Evolutionary conservation across 164 flowering plant species (phyloP).

Genomic region (Nymphaea thermarum): DNA sequence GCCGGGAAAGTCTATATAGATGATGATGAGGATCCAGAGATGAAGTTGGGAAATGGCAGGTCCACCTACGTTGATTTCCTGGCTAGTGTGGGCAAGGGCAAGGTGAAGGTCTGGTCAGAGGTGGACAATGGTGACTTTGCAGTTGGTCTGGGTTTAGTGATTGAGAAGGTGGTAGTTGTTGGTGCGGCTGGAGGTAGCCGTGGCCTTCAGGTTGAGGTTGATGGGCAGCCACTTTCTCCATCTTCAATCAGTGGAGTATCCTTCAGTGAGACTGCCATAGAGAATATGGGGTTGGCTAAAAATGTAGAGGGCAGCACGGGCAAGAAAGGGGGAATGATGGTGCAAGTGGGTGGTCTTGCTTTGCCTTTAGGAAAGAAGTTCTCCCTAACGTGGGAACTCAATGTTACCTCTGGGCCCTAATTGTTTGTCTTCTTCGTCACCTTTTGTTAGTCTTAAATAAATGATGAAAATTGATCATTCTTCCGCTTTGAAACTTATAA

Average conservation of each 20-base stretch:
- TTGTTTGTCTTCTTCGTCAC: neutral
- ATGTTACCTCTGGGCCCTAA: neutral
- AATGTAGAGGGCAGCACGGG: neutral
- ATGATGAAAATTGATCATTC: too few relatives aligned
- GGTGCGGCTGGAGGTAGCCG: neutral
- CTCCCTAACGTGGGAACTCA: neutral
- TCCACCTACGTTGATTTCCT: neutral
- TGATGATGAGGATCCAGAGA: slow-evolving; percentile 2
- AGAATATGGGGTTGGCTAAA: neutral
- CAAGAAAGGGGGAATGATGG: neutral
- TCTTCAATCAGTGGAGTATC: neutral
- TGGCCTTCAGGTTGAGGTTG: neutral
- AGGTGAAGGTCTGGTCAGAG: slow-evolving; percentile 2
- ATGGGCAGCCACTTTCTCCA: neutral
- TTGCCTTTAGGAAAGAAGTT: slow-evolving; percentile 4
- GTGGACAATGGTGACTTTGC: neutral
- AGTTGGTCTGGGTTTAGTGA: neutral
- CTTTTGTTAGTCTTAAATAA: too few relatives aligned
- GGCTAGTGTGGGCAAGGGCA: neutral
- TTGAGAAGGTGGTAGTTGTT: neutral
- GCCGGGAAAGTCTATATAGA: neutral
- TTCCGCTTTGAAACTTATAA: too few relatives aligned
- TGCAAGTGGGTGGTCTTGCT: neutral
- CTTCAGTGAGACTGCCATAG: neutral
- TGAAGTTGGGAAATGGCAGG: neutral